Base-by-base conservation (phyloP, 1,284 basidiomycete genomes). In the Pseudozyma pruni region DNA sequence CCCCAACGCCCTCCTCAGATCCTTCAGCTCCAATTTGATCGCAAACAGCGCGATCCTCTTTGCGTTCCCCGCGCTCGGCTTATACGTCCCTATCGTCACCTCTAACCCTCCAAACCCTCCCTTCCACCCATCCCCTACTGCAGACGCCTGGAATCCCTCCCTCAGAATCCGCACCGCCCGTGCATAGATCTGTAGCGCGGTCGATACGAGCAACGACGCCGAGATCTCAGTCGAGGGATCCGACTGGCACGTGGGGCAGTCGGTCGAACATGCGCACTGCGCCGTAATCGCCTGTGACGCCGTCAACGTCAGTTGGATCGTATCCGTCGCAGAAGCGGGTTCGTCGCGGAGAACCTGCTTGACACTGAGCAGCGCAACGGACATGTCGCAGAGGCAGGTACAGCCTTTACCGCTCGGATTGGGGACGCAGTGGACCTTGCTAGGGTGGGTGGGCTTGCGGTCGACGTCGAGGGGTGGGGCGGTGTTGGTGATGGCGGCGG, bases 111-210 rank as follows among this genome's bases (percentile, higher is more conserved):
- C 70, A 23, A 72, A 64, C 29, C 57, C 54, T 2, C 51, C n/a
- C 37, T 14, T 39, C 35, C 4, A 40, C 47, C 29, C 7, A 14
- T 43, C 41, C n/a, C 23, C 41, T n/a, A n/a, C 11, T 20, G 29
- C 27, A 23, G 54, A 54, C 3, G 68, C 68, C 0, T 54, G 55
- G 13, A 81, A 74, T 4, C 79, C 78, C 23, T 79, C 75, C 11
- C 76, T 55, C 32, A 82, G 46, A 14, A 75, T 75, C 29, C 75
- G 57, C 25, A 82, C 74, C 14, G 80, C 80, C 2, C 78, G 50
- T 3, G 79, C 74, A 48, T 82, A 82, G 41, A 82, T 82, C 66
- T 82, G 80, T 25, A 82, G 64, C 16, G 79, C 78, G 0, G 80
- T 81, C 1, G 70, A 72, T 8, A 82, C 76, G 1, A 82, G 59